These are phyloP conservation scores for Pseudogymnoascus sp. DNA, from an alignment of 2,329 filamentous ascomycete species.

Conservation along the genomic window DNA sequence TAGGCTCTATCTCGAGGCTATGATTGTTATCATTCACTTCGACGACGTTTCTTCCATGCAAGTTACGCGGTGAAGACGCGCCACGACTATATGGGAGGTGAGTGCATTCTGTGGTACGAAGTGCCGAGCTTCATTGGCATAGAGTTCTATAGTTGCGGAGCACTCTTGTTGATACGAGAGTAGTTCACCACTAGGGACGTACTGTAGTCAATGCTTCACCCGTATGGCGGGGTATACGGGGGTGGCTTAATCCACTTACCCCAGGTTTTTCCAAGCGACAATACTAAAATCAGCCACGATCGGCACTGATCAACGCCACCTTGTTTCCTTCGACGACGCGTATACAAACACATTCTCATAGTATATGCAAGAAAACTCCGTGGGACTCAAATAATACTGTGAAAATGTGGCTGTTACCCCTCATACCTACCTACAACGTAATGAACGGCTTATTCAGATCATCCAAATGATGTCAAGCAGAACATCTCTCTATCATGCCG, in stretches of 20 bases:
- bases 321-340: not conserved
- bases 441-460: not conserved
- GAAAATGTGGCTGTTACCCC: not conserved
- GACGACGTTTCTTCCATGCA: too few species aligned
- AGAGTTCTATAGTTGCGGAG: not conserved
- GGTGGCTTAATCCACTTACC: not conserved
- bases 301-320: not conserved
- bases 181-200: slow-evolving; percentile 1
- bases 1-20: not conserved
- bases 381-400: not conserved
- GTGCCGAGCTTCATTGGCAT: not conserved
- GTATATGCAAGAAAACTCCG: not conserved
- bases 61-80: too few species aligned
- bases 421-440: not conserved
- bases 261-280: not conserved
- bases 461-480: not conserved
- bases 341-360: not conserved
- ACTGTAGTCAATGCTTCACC: not conserved
- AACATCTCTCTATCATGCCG: not conserved
- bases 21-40: too few species aligned
- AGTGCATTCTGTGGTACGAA: not conserved
- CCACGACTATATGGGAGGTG: not conserved
- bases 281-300: not conserved
- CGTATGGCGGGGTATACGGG: not conserved
- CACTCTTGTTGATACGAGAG: not conserved